Conservation (phyloP, 2,329 filamentous ascomycete species). For the Alternaria postmessia region DNA sequence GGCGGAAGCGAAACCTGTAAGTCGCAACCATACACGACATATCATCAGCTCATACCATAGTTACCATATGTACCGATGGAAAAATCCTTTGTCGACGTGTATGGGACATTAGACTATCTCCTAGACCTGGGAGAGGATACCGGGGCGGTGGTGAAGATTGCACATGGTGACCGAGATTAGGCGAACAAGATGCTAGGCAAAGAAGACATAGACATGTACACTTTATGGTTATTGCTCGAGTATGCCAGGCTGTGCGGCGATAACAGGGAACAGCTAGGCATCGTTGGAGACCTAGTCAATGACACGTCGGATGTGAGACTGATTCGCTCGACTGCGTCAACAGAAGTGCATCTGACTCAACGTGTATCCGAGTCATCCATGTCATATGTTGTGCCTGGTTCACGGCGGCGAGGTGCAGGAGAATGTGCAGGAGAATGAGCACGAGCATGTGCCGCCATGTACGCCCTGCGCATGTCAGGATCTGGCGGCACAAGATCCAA, state of each 20-base stretch:
- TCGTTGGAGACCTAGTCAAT: constrained; percentile 36
- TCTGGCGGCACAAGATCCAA: constrained; percentile 5
- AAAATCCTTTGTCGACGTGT: constrained; percentile 74
- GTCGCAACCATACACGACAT: constrained; percentile 49
- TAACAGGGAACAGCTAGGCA: constrained; percentile 51
- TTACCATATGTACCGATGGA: constrained; percentile 86
- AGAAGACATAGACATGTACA: constrained; percentile 79
- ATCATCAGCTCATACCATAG: constrained; percentile 71
- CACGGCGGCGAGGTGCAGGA: constrained; percentile 14
- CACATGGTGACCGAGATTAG: constrained; percentile 71
- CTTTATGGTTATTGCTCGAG: constrained; percentile 64
- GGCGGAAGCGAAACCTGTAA: constrained; percentile 49
- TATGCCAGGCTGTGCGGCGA: constrained; percentile 56
- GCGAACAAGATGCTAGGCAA: constrained; percentile 71
- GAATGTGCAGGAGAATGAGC: neutral
- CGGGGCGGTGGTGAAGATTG: constrained; percentile 63
- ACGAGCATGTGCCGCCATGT: constrained; percentile 4
- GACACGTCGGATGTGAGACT: neutral
- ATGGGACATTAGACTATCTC: constrained; percentile 78
- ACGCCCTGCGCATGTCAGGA: constrained; percentile 15
- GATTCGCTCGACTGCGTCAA: constrained; percentile 2
- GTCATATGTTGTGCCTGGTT: constrained; percentile 3
- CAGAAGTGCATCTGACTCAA: constrained; percentile 8
- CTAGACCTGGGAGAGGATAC: constrained; percentile 55
- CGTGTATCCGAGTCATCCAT: neutral